Evolutionary conservation across 2,329 filamentous ascomycete genomes (phyloP).

Genomic region (Monosporascus sp.): DNA sequence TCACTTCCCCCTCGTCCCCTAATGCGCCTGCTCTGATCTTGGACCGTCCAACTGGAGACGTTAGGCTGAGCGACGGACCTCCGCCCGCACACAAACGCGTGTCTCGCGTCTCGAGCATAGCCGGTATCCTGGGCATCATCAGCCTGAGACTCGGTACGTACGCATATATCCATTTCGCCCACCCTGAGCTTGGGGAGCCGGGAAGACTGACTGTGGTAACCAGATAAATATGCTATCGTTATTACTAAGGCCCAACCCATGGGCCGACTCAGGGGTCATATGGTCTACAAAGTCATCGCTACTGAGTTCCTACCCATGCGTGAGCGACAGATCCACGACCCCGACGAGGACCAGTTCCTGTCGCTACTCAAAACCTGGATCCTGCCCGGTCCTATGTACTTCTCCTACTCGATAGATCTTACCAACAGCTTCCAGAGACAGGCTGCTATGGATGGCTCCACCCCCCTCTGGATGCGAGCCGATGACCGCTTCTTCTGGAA

Average conservation of each 20-base stretch:
- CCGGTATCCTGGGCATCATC: slow-evolving; percentile 90
- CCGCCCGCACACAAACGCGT: slow-evolving; percentile 68
- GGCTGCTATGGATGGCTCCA: slow-evolving; percentile 63
- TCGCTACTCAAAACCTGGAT: slow-evolving; percentile 75
- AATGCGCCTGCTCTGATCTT: slow-evolving; percentile 82
- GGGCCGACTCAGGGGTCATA: slow-evolving; percentile 88
- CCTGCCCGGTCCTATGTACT: slow-evolving; percentile 87
- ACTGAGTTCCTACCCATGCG: slow-evolving; percentile 93
- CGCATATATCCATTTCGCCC: not conserved
- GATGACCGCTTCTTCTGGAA: slow-evolving; percentile 99
- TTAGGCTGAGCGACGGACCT: slow-evolving; percentile 76
- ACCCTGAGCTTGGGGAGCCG: too few species aligned
- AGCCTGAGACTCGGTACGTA: slow-evolving; percentile 79
- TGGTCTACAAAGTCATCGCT: slow-evolving; percentile 86
- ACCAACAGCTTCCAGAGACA: slow-evolving; percentile 97
- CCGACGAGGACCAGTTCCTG: slow-evolving; percentile 91
- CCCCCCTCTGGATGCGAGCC: slow-evolving; percentile 82
- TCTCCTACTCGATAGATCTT: slow-evolving; percentile 93
- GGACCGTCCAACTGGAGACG: slow-evolving; percentile 86
- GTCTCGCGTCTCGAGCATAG: slow-evolving; percentile 77
- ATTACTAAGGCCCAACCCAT: slow-evolving; percentile 92
- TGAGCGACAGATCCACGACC: slow-evolving; percentile 84
- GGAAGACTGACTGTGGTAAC: slow-evolving; percentile 6
- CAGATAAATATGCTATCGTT: slow-evolving; percentile 92
- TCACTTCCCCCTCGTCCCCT: slow-evolving; percentile 90